These are phyloP conservation scores for Saturnispora mendoncae DNA, from an alignment of 805 yeast genomes.

Conservation along the genomic window DNA sequence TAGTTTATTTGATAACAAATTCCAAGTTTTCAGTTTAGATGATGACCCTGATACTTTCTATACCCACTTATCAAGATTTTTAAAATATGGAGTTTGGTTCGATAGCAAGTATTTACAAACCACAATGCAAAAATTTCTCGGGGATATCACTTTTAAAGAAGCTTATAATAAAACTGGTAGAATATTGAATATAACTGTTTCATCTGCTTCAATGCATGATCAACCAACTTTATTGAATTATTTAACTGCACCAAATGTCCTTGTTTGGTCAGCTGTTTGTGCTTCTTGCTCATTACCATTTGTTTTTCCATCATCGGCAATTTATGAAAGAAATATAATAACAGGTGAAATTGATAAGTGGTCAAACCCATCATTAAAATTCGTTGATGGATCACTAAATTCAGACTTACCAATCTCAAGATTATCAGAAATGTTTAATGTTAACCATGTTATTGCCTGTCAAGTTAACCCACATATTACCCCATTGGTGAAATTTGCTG, in stretches of 20 bases:
- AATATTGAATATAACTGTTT: conserved; percentile 88
- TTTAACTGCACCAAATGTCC: conserved; percentile 71
- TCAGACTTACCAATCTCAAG: conserved; percentile 88
- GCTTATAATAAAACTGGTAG: conserved; percentile 92
- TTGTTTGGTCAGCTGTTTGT: conserved; percentile 84
- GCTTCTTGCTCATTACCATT: conserved; percentile 95
- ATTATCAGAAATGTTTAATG: conserved; percentile 92
- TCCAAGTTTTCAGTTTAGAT: conserved; percentile 41
- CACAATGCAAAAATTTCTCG: conserved; percentile 72
- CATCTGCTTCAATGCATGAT: conserved; percentile 84
- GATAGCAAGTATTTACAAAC: conserved; percentile 62
- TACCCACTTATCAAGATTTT: conserved; percentile 47
- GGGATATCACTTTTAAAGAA: conserved; percentile 87
- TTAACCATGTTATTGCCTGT: conserved; percentile 93
- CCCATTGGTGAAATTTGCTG: conserved; percentile 67
- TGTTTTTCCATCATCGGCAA: conserved; percentile 75
- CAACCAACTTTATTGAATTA: conserved; percentile 79
- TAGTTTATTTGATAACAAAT: conserved; percentile 50
- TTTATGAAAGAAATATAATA: conserved; percentile 70
- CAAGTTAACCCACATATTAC: conserved; percentile 96
- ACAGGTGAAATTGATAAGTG: conserved; percentile 73
- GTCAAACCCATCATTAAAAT: conserved; percentile 68
- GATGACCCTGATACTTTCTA: conserved; percentile 45
- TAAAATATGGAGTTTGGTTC: conserved; percentile 85
- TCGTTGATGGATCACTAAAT: conserved; percentile 94